A percentile compares a stretch with the other conserved stretches of the same genome.
Conservation (phyloP, 139 green algal genomes). For the Closterium sp. region DNA sequence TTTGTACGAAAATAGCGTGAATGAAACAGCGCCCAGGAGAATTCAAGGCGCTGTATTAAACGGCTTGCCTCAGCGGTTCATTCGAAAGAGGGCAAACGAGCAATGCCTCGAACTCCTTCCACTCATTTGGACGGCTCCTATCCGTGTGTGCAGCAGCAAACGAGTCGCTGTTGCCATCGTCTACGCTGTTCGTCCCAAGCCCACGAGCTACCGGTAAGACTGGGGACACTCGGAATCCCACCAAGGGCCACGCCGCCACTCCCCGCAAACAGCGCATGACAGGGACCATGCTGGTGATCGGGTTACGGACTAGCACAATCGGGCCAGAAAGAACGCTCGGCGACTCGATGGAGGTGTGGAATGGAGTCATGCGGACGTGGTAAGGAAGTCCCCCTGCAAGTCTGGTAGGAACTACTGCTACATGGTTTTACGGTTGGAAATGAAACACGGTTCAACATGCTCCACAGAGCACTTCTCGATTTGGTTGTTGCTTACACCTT, state of each 20-base stretch:
- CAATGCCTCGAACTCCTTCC: background rate
- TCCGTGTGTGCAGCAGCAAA: background rate
- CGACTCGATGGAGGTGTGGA: too few relatives aligned
- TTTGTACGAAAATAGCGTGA: background rate
- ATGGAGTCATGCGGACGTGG: too few relatives aligned
- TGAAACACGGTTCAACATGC: too few relatives aligned
- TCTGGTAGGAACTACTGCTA: too few relatives aligned
- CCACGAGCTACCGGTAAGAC: background rate
- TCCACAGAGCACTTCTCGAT: too few relatives aligned
- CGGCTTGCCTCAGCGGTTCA: background rate
- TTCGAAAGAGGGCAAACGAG: background rate
- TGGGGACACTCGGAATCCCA: background rate
- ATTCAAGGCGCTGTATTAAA: background rate
- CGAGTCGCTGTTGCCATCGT: background rate
- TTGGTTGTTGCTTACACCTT: too few relatives aligned
- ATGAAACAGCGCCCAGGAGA: background rate
- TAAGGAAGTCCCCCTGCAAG: too few relatives aligned
- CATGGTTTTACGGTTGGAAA: too few relatives aligned
- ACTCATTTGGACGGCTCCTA: background rate
- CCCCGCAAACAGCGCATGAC: background rate
- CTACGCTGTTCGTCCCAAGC: background rate
- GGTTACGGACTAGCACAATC: too few relatives aligned
- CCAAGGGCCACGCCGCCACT: background rate
- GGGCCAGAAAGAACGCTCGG: too few relatives aligned
- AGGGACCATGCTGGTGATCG: background rate